phyloP scores from a whole-genome alignment of 2,329 filamentous ascomycete genomes.

The Paracoccidioides lutzii region DNA sequence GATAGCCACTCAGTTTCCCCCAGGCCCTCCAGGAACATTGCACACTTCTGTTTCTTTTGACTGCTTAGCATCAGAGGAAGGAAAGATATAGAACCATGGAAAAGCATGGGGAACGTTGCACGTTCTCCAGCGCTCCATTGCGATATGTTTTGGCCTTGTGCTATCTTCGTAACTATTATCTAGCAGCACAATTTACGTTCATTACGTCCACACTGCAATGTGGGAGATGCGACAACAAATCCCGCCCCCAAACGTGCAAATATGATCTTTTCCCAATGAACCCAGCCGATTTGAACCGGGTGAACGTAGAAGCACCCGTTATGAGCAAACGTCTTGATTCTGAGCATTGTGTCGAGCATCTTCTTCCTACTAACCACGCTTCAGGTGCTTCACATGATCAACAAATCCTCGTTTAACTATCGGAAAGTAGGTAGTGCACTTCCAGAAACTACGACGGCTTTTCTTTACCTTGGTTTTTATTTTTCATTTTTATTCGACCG shows the following conservation, averaged over 20 bases:
- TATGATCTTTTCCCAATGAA: not conserved
- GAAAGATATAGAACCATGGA: not conserved
- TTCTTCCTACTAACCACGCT: slow-evolving; percentile 80
- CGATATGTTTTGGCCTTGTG: slow-evolving; percentile 8
- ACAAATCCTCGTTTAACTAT: slow-evolving; percentile 73
- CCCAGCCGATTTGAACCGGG: slow-evolving; percentile 20
- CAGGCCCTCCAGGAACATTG: too few relatives aligned
- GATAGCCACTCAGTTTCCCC: too few relatives aligned
- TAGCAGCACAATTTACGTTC: too few relatives aligned
- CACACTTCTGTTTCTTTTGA: too few relatives aligned
- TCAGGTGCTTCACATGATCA: slow-evolving; percentile 64
- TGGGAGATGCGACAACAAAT: too few relatives aligned
- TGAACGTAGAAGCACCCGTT: slow-evolving; percentile 85
- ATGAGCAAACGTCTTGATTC: slow-evolving; percentile 98
- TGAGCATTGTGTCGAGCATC: slow-evolving; percentile 61
- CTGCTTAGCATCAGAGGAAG: not conserved
- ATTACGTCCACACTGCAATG: too few relatives aligned
- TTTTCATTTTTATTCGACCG: not conserved
- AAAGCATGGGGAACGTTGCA: not conserved
- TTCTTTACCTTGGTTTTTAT: not conserved
- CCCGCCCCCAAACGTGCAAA: not conserved
- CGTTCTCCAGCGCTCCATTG: slow-evolving; percentile 7
- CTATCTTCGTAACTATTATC: too few relatives aligned
- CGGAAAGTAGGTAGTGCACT: slow-evolving; percentile 45
- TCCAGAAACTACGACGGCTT: too few relatives aligned